phyloP scores from a whole-genome alignment of 2,329 filamentous ascomycete species.

The Venturia effusa region DNA sequence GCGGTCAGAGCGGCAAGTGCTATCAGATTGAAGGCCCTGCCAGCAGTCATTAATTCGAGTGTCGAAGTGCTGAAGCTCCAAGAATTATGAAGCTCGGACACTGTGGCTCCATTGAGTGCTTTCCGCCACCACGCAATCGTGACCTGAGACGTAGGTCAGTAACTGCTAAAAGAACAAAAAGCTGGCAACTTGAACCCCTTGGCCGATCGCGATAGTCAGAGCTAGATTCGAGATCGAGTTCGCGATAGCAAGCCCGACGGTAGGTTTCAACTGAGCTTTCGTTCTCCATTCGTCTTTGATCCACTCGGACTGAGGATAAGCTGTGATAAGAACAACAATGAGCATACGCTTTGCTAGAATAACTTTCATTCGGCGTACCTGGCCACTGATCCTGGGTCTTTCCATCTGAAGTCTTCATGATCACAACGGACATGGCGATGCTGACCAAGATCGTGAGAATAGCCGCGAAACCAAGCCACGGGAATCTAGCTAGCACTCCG shows the following conservation, averaged over 20 bases:
- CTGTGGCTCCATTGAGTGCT: conserved; percentile 16
- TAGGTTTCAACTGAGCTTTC: conserved; percentile 13
- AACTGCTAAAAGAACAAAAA: no score
- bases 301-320: not conserved
- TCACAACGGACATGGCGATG: conserved; percentile 13
- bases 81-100: conserved; percentile 16
- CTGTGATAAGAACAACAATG: not conserved
- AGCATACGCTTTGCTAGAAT: not conserved
- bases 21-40: conserved; percentile 19
- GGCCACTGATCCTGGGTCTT: conserved; percentile 14
- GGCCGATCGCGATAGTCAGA: conserved; percentile 17
- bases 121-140: no score
- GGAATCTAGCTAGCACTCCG: conserved; percentile 13
- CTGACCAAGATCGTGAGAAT: conserved; percentile 15
- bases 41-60: conserved; percentile 15
- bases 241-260: conserved; percentile 15
- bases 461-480: conserved; percentile 15
- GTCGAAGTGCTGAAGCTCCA: conserved; percentile 17
- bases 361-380: not conserved
- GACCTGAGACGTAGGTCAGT: no score
- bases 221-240: conserved; percentile 16
- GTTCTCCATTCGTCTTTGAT: not conserved
- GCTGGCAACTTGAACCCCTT: conserved; percentile 18
- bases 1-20: conserved; percentile 17
- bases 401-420: conserved; percentile 13